Conservation (phyloP, 805 yeast species). For the Clavispora carvajalis region DNA sequence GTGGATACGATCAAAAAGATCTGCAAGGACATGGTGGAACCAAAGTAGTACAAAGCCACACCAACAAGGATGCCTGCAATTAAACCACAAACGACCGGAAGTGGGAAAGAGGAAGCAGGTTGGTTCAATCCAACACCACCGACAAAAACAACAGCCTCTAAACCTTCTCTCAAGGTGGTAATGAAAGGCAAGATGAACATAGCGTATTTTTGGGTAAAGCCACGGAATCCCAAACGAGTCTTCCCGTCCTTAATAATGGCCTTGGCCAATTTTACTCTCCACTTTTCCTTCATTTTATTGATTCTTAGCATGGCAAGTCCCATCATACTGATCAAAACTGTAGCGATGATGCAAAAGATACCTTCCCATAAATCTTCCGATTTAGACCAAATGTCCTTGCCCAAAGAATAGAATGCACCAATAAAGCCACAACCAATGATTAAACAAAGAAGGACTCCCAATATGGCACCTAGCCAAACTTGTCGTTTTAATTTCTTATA, state of each 20-base stretch:
- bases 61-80: constrained; percentile 76
- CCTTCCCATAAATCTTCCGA: constrained; percentile 98
- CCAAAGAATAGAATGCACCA: constrained; percentile 82
- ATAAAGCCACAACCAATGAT: constrained; percentile 88
- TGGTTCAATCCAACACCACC: constrained; percentile 39
- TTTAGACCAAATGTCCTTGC: constrained; percentile 75
- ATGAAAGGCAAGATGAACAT: constrained; percentile 87
- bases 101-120: constrained; percentile 65
- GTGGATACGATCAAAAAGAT: constrained; percentile 84
- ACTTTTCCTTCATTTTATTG: constrained; percentile 93
- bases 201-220: constrained; percentile 66
- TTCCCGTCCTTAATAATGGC: constrained; percentile 65
- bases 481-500: constrained; percentile 63
- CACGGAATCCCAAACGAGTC: constrained; percentile 48
- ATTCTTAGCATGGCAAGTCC: constrained; percentile 95
- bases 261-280: constrained; percentile 91
- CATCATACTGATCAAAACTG: constrained; percentile 84
- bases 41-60: constrained; percentile 68
- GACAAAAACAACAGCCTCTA: constrained; percentile 45
- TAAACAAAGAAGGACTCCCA: constrained; percentile 76
- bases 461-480: constrained; percentile 77
- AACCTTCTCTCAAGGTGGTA: constrained; percentile 93
- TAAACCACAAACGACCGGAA: constrained; percentile 87
- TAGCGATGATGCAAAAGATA: constrained; percentile 83
- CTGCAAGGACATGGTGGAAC: constrained; percentile 76